A percentile compares a stretch with the other conserved stretches of the same genome.
Conservation (phyloP, 148 eudicot genomes). For the Limonium bicolor region DNA sequence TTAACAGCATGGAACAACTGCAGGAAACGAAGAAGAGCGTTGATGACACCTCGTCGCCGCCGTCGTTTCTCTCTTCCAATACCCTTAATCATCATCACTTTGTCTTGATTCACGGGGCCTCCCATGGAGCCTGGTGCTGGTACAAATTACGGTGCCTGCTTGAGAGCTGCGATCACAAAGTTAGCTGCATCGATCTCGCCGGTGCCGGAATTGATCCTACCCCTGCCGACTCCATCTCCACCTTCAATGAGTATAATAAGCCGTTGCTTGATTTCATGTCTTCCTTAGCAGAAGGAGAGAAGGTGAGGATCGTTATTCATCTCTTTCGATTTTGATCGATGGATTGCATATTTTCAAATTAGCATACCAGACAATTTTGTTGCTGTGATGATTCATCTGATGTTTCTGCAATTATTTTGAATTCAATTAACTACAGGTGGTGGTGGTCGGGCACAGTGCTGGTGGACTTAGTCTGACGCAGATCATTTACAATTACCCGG, state of each 20-base stretch:
- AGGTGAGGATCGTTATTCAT: constrained; percentile 24
- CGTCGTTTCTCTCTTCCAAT: too few species aligned
- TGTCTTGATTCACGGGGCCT: constrained; percentile 23
- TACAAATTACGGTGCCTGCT: constrained; percentile 19
- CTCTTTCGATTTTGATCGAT: too few species aligned
- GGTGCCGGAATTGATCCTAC: constrained; percentile 14
- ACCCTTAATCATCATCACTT: too few species aligned
- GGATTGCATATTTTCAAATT: too few species aligned
- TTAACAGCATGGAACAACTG: too few species aligned
- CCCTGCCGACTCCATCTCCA: constrained; percentile 1
- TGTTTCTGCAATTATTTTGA: too few species aligned
- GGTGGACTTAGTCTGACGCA: constrained; percentile 15
- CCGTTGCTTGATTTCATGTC: constrained; percentile 13
- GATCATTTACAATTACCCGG: constrained; percentile 12
- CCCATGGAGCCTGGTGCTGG: constrained; percentile 37
- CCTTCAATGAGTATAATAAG: constrained; percentile 16
- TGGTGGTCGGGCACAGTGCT: constrained; percentile 30
- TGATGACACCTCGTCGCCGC: too few species aligned
- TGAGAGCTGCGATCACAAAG: constrained; percentile 12
- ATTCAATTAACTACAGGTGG: too few species aligned
- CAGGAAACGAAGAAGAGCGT: too few species aligned
- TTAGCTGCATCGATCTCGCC: constrained; percentile 19
- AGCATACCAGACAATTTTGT: too few species aligned
- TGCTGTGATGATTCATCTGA: too few species aligned
- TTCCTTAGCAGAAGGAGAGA: constrained; percentile 9